phyloP scores from a whole-genome alignment of 2,329 filamentous ascomycete genomes.

The Talaromyces atroroseus region DNA sequence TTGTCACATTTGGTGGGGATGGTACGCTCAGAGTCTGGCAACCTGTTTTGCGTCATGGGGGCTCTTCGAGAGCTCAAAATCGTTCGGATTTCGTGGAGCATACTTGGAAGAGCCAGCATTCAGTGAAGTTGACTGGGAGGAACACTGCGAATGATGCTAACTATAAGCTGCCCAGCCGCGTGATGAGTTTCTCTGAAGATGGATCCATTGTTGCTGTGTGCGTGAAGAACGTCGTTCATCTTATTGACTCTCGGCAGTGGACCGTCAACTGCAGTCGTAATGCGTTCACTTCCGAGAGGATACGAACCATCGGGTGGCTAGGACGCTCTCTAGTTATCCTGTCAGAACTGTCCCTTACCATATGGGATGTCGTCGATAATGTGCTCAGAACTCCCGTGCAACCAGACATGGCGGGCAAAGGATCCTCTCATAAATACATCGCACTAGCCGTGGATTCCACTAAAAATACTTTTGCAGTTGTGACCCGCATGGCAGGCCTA shows the following conservation, averaged over 20 bases:
- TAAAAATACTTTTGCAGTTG: constrained; percentile 62
- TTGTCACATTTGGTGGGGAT: constrained; percentile 82
- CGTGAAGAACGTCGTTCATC: constrained; percentile 56
- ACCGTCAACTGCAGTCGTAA: constrained; percentile 61
- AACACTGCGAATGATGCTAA: constrained; percentile 49
- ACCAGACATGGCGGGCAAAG: background rate
- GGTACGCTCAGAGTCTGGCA: constrained; percentile 74
- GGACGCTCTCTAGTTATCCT: constrained; percentile 70
- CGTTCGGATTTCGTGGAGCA: constrained; percentile 48
- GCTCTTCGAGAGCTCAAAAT: constrained; percentile 58
- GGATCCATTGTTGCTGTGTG: constrained; percentile 72
- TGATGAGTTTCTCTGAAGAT: constrained; percentile 72
- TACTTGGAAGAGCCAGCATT: constrained; percentile 67
- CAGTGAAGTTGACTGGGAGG: constrained; percentile 43
- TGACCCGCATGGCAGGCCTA: constrained; percentile 25
- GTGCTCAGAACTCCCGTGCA: constrained; percentile 9
- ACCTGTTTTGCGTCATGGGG: constrained; percentile 62
- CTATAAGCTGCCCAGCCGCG: background rate
- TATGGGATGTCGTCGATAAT: constrained; percentile 81
- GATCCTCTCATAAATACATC: constrained; percentile 16
- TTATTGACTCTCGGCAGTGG: constrained; percentile 69
- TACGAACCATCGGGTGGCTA: constrained; percentile 65
- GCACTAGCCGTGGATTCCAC: constrained; percentile 62
- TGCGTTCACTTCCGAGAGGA: constrained; percentile 59
- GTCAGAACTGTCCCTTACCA: constrained; percentile 60